Percentiles rank a stretch among this genome's conserved stretches.
These are phyloP conservation scores for Epichloe scottii DNA, from an alignment of 2,329 filamentous ascomycete species.

Conservation along the genomic window DNA sequence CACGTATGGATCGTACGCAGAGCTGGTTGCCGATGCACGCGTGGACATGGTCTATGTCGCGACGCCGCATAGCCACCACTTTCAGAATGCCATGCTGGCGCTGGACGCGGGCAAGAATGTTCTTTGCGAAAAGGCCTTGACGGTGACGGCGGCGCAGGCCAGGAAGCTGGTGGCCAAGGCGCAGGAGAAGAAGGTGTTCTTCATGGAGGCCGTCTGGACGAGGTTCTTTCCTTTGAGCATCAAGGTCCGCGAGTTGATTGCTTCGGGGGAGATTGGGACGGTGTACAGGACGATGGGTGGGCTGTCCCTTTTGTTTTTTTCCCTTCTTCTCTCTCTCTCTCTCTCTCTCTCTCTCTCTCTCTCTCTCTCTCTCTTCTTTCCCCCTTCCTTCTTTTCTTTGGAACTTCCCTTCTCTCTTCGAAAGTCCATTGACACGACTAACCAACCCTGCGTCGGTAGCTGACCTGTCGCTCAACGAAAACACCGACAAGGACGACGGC, in stretches of 20 bases:
- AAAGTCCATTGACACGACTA: background rate
- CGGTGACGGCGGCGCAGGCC: slow-evolving; percentile 68
- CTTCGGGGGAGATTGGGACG: slow-evolving; percentile 41
- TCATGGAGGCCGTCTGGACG: slow-evolving; percentile 88
- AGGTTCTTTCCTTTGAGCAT: slow-evolving; percentile 77
- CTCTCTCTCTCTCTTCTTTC: no score
- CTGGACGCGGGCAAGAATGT: slow-evolving; percentile 77
- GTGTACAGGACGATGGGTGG: slow-evolving; percentile 47
- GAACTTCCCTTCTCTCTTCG: no score
- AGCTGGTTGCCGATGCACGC: slow-evolving; percentile 64
- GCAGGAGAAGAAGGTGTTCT: slow-evolving; percentile 56
- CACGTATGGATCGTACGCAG: slow-evolving; percentile 70
- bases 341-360: no score
- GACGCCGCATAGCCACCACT: slow-evolving; percentile 86
- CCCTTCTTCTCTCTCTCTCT: no score
- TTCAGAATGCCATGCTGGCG: slow-evolving; percentile 79
- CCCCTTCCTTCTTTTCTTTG: no score
- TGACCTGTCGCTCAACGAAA: slow-evolving; percentile 48
- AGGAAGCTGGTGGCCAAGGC: slow-evolving; percentile 61
- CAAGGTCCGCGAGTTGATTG: slow-evolving; percentile 54
- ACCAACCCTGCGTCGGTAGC: slow-evolving; percentile 21
- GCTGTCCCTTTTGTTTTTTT: slow-evolving; percentile 11
- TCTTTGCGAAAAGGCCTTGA: slow-evolving; percentile 83
- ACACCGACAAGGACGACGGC: slow-evolving; percentile 36
- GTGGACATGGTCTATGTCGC: slow-evolving; percentile 83